Evolutionary conservation across 495 filamentous ascomycete species (phyloP), one percentile per base, ranked within the genome.

Genomic region (Penicillium pancosmium): DNA sequence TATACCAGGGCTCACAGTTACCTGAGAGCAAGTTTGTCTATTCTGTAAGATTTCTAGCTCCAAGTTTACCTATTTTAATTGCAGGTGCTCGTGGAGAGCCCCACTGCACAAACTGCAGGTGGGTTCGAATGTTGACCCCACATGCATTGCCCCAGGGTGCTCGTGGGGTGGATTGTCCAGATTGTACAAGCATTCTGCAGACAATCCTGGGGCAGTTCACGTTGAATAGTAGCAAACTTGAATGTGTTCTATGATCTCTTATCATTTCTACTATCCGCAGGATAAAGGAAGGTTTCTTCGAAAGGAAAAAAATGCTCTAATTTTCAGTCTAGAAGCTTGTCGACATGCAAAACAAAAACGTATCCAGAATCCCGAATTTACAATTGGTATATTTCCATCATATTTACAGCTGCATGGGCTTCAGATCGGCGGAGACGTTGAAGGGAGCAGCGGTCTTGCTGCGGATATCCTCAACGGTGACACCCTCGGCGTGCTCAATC

Each of bases 371-470:
- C 21, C 46, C 18, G 23, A 27, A 27, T 48, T n/a, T 48, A 48
- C 46, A 48, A 48, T 27, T 48, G 46, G 46, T 48, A 48, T 48
- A 48, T 48, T 25, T 48, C 46, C 13, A 48, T 48, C 46, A 48
- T 13, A 48, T 48, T 48, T 48, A 48, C 46, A 48, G 46, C 46
- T 48, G 46, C 91, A 93, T 94, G 11, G 84, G 82, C 80, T 88
- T 88, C 59, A 96, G 69, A 54, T 89, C 82, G 19, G 86, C 81
- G 3, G 89, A 82, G 27, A 96, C 88, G 62, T 76, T 81, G 79
- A 95, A 95, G n/a, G 86, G 87, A 35, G 91, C 91, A 59, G 87
- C 88, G 7, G 91, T 96, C 84, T 95, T 95, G 73, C 76, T 80
- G 83, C 84, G 88, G 62, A 96, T 84, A 78, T 95, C 91, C 12